A percentile compares a stretch with the other conserved stretches of the same genome.
phyloP scores from a whole-genome alignment of 768 basidiomycete genomes.

The Mycena indigotica region DNA sequence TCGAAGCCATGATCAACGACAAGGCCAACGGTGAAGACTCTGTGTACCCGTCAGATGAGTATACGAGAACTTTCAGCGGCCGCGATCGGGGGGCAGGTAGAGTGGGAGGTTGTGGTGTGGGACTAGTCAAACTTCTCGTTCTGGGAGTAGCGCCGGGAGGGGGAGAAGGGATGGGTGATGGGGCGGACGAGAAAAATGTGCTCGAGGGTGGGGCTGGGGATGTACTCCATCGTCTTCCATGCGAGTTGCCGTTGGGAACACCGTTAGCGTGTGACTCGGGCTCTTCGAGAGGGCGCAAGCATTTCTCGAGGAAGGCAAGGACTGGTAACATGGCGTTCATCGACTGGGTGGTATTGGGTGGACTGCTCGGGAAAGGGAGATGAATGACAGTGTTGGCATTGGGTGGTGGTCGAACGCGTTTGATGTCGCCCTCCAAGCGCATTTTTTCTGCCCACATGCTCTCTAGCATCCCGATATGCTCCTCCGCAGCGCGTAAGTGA shows the following conservation, averaged over 20 bases:
- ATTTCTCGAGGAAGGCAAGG: constrained; percentile 67
- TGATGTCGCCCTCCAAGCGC: constrained; percentile 14
- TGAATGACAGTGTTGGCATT: constrained; percentile 74
- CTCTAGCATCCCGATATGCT: constrained; percentile 70
- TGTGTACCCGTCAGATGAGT: constrained; percentile 89
- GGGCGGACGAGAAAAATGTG: constrained; percentile 25
- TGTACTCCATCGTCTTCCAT: neutral
- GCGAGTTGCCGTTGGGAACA: constrained; percentile 16
- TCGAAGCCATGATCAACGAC: constrained; percentile 80
- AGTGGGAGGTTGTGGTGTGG: constrained; percentile 34
- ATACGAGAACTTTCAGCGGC: constrained; percentile 76
- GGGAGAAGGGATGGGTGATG: constrained; percentile 21
- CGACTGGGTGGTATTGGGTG: constrained; percentile 53
- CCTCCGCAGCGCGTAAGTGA: constrained; percentile 74
- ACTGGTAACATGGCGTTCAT: constrained; percentile 63
- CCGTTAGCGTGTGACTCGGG: constrained; percentile 19
- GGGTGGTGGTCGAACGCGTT: constrained; percentile 58
- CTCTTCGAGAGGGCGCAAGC: constrained; percentile 50
- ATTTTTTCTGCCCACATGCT: constrained; percentile 54
- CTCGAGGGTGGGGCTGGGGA: constrained; percentile 25
- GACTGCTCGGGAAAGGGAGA: constrained; percentile 74
- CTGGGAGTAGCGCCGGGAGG: constrained; percentile 11
- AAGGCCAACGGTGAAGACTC: constrained; percentile 89
- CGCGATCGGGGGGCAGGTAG: constrained; percentile 50
- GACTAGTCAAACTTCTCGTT: constrained; percentile 17